Evolutionary conservation across 345 rosid genomes (phyloP), one percentile per base, ranked within the genome.

Genomic region (Populus pruinosa): DNA sequence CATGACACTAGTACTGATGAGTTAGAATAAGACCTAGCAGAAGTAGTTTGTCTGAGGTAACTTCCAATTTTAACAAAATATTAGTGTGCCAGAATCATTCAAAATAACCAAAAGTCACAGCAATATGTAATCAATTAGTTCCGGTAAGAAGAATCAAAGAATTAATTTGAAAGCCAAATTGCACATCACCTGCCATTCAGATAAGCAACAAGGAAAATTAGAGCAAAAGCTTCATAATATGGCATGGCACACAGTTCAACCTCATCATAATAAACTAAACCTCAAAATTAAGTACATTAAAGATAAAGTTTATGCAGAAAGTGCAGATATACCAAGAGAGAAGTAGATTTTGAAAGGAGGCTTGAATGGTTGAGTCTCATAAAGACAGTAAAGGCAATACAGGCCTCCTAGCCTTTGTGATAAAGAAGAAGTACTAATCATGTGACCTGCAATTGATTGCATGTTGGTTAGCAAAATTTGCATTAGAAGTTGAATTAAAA

Each of bases 371-470:
- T 95, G 96, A 85, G 87, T 87, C 86, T 90, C 97, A 76, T 92
- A 84, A 50, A 93, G 92, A 84, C 93, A 95, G 85, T 87, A 93
- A 63, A 95, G 96, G 90, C 98, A 95, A 84, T 93, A 92, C 25
- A 95, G 87, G 56, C 93, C 98, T 59, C 96, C 98, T n/a, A 92
- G 84, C 79, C 92, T 88, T 72, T 69, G 73, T 73, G 91, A 86
- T 43, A 95, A 89, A 36, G 94, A 89, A 78, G 73, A 84, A 74
- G 73, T 61, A 68, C 84, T 78, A 65, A 87, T 63, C 85, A 96
- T 85, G 79, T 90, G 86, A 83, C 96, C 98, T 96, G 92, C 87
- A 85, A 47, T 49, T 16, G 76, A 75, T 73, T 61, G 55, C 53
- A 36, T 7, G 38, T 50, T 50, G 72, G 56, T 72, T 74, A 39